phyloP scores from a whole-genome alignment of 176 grass and related monocot genomes.

The Oryza punctata region DNA sequence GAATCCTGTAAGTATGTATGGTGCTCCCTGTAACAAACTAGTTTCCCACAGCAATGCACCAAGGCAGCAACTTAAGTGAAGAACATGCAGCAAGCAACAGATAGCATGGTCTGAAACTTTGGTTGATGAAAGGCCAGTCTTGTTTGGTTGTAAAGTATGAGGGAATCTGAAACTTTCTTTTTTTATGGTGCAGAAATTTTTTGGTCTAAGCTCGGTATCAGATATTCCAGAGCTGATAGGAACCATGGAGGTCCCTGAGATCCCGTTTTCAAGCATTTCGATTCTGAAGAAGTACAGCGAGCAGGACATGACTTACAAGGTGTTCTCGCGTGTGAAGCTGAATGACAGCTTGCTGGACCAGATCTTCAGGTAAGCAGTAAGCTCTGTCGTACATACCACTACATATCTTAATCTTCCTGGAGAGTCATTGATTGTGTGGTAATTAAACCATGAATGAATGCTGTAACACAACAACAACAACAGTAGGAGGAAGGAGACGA shows the following conservation, averaged over 20 bases:
- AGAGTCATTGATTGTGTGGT: not conserved
- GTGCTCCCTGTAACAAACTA: not conserved
- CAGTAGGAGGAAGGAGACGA: conserved; percentile 69
- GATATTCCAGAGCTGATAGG: conserved; percentile 78
- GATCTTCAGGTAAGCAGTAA: conserved; percentile 67
- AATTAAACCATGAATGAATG: not conserved
- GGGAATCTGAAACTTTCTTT: not conserved
- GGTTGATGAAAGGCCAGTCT: not conserved
- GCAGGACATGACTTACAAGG: conserved; percentile 75
- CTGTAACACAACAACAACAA: not conserved
- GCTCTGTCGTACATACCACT: no score
- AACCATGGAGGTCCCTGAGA: conserved; percentile 74
- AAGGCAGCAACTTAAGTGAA: not conserved
- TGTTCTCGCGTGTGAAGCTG: conserved; percentile 72
- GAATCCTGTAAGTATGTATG: conserved; percentile 71
- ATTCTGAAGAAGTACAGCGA: conserved; percentile 72
- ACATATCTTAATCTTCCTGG: no score
- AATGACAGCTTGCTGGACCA: conserved; percentile 64
- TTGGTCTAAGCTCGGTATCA: conserved; percentile 62
- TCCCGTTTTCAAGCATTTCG: conserved; percentile 81
- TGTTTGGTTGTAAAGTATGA: not conserved
- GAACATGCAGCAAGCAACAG: not conserved
- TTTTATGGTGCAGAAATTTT: conserved; percentile 61
- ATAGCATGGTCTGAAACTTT: not conserved
- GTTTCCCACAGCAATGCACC: not conserved